Evolutionary conservation across 1,139 yeast species (phyloP), one percentile per base, ranked within the genome.

Genomic region (Debaryomyces nepalensis): DNA sequence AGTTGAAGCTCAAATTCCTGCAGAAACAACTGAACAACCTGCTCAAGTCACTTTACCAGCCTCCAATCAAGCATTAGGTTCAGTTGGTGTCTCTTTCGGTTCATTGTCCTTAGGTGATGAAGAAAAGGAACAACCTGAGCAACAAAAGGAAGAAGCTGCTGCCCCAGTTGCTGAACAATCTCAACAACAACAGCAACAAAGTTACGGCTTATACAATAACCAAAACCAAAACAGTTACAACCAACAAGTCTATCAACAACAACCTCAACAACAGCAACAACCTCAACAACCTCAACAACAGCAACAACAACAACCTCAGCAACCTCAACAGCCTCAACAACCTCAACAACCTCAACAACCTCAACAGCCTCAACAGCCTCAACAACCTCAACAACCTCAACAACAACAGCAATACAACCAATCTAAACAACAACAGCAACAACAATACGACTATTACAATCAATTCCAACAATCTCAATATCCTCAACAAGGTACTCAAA

Each of bases 21-120:
- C 37, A 32, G 53, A 48, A 42, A 49, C 26, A 16, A 26, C 52
- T 61, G 59, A 71, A 64, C 69, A 16, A 16, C 32, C 12, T 4
- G 21, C 82, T 58, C 78, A 85, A 50, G 93, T 86, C 47, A 83
- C 84, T 40, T 77, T 86, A 58, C 93, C 93, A 51, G 63, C 75
- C 31, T 63, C 75, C 39, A 61, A 73, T 37, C 79, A 75, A 55
- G 68, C 73, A 48, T 68, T 72, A 34, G 77, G 77, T 55, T 72
- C 79, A 45, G 82, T 81, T 39, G 88, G 87, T 51, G 85, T 84
- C 42, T 84, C 86, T 41, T 84, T 84, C 55, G 89, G 90, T 41
- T 79, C 86, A 12, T 71, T 82, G 61, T 68, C 80, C 30, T 67
- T 77, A 51, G 74, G 69, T 35, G 82, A 77, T 36, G 72, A 72